Conservation (phyloP, 2,329 filamentous ascomycete genomes). For the Claviceps monticola region DNA sequence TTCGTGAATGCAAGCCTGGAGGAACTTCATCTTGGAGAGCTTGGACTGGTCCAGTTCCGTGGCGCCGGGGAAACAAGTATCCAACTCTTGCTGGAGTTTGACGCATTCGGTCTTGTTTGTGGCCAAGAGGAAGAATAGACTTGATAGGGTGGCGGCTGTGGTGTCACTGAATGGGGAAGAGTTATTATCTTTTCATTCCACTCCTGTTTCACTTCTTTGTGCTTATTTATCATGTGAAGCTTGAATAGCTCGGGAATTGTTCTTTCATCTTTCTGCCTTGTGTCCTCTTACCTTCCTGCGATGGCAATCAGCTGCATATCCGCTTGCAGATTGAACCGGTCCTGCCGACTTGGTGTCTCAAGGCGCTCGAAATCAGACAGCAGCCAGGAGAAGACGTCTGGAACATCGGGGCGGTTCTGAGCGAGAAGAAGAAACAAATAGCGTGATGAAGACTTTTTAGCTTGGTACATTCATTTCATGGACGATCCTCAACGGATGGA, state of each 20-base stretch:
- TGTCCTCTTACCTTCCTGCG: slow-evolving; percentile 16
- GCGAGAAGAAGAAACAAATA: not conserved
- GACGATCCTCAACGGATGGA: not conserved
- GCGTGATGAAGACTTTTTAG: not conserved
- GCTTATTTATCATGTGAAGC: no score
- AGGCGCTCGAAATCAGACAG: slow-evolving; percentile 13
- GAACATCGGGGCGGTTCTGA: slow-evolving; percentile 8
- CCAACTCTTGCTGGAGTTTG: slow-evolving; percentile 24
- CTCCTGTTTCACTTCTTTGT: no score
- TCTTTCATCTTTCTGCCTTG: not conserved
- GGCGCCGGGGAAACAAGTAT: slow-evolving; percentile 5
- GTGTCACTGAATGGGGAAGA: slow-evolving; percentile 17
- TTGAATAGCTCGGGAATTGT: not conserved
- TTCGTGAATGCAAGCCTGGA: slow-evolving; percentile 27
- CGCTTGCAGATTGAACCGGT: slow-evolving; percentile 13
- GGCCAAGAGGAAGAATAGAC: slow-evolving; percentile 21
- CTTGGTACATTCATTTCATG: not conserved
- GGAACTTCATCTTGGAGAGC: slow-evolving; percentile 13
- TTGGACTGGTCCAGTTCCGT: slow-evolving; percentile 7
- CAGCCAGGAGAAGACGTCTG: slow-evolving; percentile 20
- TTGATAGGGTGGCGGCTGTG: slow-evolving; percentile 19
- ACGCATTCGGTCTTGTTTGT: slow-evolving; percentile 3
- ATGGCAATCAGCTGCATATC: slow-evolving; percentile 18
- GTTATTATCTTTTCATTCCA: no score
- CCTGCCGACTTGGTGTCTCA: slow-evolving; percentile 8